phyloP scores from a whole-genome alignment of 2,329 filamentous ascomycete species.

The Pseudopyrenochaeta lycopersici region DNA sequence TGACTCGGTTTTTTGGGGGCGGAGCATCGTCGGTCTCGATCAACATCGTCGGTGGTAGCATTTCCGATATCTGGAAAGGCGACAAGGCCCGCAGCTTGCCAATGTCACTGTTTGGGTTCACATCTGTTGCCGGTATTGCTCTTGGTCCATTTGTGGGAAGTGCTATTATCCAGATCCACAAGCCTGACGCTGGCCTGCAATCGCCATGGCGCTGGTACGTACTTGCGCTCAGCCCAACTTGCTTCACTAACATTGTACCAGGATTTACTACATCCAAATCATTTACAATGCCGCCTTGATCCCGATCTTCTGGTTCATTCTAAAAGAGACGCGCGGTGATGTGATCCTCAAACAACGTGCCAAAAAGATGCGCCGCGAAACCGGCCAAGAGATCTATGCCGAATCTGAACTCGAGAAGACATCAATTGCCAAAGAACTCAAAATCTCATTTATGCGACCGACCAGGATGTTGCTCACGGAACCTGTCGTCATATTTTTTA shows the following conservation, averaged over 20 bases:
- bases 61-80: slow-evolving; percentile 48
- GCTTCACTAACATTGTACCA: slow-evolving; percentile 16
- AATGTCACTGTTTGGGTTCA: slow-evolving; percentile 57
- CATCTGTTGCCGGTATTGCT: slow-evolving; percentile 55
- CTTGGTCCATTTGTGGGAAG: slow-evolving; percentile 55
- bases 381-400: slow-evolving; percentile 41
- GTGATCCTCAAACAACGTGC: slow-evolving; percentile 54
- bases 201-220: slow-evolving; percentile 51
- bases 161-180: slow-evolving; percentile 50
- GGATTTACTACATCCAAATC: slow-evolving; percentile 57
- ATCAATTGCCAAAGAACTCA: slow-evolving; percentile 33
- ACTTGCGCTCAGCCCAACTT: neutral
- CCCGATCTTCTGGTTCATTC: slow-evolving; percentile 54
- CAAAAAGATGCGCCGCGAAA: slow-evolving; percentile 49
- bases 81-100: slow-evolving; percentile 54
- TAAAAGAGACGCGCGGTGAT: slow-evolving; percentile 54
- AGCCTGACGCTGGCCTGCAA: slow-evolving; percentile 28
- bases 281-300: slow-evolving; percentile 54
- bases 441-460: slow-evolving; percentile 52
- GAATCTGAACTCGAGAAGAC: slow-evolving; percentile 35
- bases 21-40: slow-evolving; percentile 55
- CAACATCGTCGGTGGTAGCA: slow-evolving; percentile 47
- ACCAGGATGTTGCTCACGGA: slow-evolving; percentile 54
- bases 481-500: slow-evolving; percentile 55
- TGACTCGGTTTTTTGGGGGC: slow-evolving; percentile 56